These are phyloP conservation scores for Aplosporella prunicola DNA, from an alignment of 2,329 filamentous ascomycete genomes.

Conservation along the genomic window DNA sequence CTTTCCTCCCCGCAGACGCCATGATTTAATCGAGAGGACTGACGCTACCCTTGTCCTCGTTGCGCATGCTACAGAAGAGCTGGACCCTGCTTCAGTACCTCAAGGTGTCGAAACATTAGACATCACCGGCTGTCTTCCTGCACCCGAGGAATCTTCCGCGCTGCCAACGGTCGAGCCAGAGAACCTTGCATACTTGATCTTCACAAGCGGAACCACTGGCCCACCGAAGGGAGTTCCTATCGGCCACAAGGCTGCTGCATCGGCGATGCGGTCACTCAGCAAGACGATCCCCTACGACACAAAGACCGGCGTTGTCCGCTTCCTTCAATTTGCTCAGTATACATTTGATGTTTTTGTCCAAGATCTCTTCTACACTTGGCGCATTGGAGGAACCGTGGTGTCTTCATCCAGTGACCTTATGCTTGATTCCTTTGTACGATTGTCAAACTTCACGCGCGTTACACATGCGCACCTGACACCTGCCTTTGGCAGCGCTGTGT, in stretches of 20 bases:
- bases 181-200: slow-evolving; percentile 30
- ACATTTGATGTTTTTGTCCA: slow-evolving; percentile 45
- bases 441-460: slow-evolving; percentile 12
- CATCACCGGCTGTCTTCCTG: slow-evolving; percentile 14
- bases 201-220: slow-evolving; percentile 10
- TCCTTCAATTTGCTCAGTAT: slow-evolving; percentile 32
- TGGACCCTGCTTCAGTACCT: slow-evolving; percentile 1
- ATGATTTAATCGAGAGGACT: slow-evolving; percentile 29
- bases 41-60: slow-evolving; percentile 9
- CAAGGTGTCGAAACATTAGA: slow-evolving; percentile 25
- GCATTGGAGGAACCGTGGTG: slow-evolving; percentile 39
- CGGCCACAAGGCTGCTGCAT: slow-evolving; percentile 16
- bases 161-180: slow-evolving; percentile 6
- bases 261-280: slow-evolving; percentile 16
- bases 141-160: not conserved
- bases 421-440: slow-evolving; percentile 26
- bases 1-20: slow-evolving; percentile 19
- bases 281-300: slow-evolving; percentile 23
- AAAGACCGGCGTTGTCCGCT: slow-evolving; percentile 12
- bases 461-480: slow-evolving; percentile 24
- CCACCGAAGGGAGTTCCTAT: slow-evolving; percentile 10
- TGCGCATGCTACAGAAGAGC: not conserved
- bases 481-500: slow-evolving; percentile 22
- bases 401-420: slow-evolving; percentile 43
- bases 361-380: slow-evolving; percentile 42